phyloP scores from a whole-genome alignment of 2,329 filamentous ascomycete genomes.

The Bipolaris oryzae region DNA sequence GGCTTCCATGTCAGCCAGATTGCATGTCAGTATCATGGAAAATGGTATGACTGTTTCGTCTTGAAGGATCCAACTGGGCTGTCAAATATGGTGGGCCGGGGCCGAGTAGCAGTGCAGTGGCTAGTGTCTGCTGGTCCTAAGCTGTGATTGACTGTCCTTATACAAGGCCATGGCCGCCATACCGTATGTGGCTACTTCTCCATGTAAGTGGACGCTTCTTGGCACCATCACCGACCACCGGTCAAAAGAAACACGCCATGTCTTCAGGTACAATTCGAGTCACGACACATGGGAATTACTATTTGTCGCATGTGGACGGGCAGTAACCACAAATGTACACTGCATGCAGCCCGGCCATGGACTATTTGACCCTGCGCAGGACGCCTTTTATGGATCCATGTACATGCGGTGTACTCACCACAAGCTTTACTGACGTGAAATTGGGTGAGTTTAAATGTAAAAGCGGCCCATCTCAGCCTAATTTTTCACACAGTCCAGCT shows the following conservation, averaged over 20 bases:
- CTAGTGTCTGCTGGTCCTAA: not conserved
- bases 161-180: slow-evolving; percentile 1
- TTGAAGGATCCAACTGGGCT: not conserved
- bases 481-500: not conserved
- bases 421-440: not conserved
- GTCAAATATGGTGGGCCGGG: slow-evolving; percentile 7
- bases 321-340: not conserved
- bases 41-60: not conserved
- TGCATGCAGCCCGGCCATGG: slow-evolving; percentile 4
- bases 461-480: not conserved
- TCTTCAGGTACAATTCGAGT: slow-evolving; percentile 6
- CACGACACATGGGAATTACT: not conserved
- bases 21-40: not conserved
- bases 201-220: slow-evolving; percentile 3
- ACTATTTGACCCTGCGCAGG: not conserved
- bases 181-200: slow-evolving; percentile 5
- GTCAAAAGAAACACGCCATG: slow-evolving; percentile 16
- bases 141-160: not conserved
- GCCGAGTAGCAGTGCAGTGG: not conserved
- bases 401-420: not conserved
- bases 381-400: not conserved
- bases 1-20: not conserved
- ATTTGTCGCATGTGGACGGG: not conserved
- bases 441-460: not conserved
- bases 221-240: slow-evolving; percentile 7